A percentile compares a stretch with the other conserved stretches of the same genome.
Evolutionary conservation across 352 stramenopile species (phyloP).

Genomic region (Pythium angustatum): DNA sequence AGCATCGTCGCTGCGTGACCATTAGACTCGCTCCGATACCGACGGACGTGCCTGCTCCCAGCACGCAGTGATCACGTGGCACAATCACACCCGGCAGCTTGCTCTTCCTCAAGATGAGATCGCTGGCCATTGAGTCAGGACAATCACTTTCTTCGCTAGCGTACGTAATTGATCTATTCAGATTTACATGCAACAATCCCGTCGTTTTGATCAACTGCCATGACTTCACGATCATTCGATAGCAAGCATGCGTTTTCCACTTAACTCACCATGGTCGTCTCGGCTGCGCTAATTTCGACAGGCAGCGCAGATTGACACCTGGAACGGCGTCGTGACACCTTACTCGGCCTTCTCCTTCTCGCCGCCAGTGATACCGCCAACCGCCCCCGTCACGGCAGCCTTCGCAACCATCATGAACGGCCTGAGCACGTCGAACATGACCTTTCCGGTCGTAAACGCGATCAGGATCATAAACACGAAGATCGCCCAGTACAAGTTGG

Average conservation of each 20-base stretch:
- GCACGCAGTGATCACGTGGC: neutral
- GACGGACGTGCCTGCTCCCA: neutral
- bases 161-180: too few relatives aligned
- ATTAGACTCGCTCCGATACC: neutral
- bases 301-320: neutral
- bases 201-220: too few relatives aligned
- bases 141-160: too few relatives aligned
- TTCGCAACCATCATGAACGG: slow-evolving; percentile 74
- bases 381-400: slow-evolving; percentile 54
- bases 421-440: slow-evolving; percentile 86
- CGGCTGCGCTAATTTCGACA: neutral
- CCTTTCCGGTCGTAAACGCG: slow-evolving; percentile 76
- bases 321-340: neutral
- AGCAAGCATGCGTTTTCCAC: too few relatives aligned
- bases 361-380: slow-evolving; percentile 31
- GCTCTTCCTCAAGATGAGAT: too few relatives aligned
- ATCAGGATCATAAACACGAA: slow-evolving; percentile 89
- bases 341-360: slow-evolving; percentile 75
- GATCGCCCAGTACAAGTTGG: slow-evolving; percentile 86
- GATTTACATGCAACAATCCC: too few relatives aligned
- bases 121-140: too few relatives aligned
- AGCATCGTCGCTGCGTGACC: neutral
- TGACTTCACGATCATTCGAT: too few relatives aligned
- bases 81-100: too few relatives aligned
- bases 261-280: too few relatives aligned